Evolutionary conservation across 768 basidiomycete species (phyloP).

Genomic region (Suillus discolor): DNA sequence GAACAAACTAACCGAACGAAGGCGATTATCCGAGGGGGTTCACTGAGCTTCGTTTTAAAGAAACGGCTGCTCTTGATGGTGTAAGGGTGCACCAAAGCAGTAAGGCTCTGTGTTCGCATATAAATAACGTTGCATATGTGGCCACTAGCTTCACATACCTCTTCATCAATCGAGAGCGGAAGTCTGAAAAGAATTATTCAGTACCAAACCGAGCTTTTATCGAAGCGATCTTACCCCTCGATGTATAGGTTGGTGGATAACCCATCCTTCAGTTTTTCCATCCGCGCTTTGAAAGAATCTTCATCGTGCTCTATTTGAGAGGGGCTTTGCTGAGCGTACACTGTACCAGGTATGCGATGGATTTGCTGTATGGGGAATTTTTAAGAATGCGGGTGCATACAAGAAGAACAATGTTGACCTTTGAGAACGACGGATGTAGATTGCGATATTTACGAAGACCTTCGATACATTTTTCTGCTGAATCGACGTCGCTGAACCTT

Average conservation of each 20-base stretch:
- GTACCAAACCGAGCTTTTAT: constrained; percentile 6
- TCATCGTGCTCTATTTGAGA: constrained; percentile 33
- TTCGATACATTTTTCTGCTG: constrained; percentile 75
- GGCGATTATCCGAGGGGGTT: constrained; percentile 78
- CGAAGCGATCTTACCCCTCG: constrained; percentile 54
- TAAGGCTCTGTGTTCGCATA: constrained; percentile 48
- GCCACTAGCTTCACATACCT: constrained; percentile 38
- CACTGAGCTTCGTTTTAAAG: constrained; percentile 77
- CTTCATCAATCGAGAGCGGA: constrained; percentile 69
- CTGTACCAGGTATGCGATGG: constrained; percentile 83
- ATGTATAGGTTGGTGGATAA: constrained; percentile 79
- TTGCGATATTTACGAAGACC: constrained; percentile 71
- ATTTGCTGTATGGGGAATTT: constrained; percentile 43
- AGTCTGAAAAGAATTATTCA: constrained; percentile 41
- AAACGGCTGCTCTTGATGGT: constrained; percentile 75
- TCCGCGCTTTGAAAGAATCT: constrained; percentile 70
- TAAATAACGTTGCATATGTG: not conserved
- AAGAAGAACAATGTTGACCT: constrained; percentile 44
- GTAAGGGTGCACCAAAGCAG: constrained; percentile 68
- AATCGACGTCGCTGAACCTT: constrained; percentile 68
- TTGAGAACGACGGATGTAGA: constrained; percentile 85
- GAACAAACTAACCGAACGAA: constrained; percentile 64
- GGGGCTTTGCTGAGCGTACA: constrained; percentile 47
- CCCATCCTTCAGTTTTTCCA: constrained; percentile 72
- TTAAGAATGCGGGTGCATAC: constrained; percentile 10